Evolutionary conservation across 2,329 filamentous ascomycete genomes (phyloP), one percentile per base, ranked within the genome.

Genomic region (Trichoderma sp.): DNA sequence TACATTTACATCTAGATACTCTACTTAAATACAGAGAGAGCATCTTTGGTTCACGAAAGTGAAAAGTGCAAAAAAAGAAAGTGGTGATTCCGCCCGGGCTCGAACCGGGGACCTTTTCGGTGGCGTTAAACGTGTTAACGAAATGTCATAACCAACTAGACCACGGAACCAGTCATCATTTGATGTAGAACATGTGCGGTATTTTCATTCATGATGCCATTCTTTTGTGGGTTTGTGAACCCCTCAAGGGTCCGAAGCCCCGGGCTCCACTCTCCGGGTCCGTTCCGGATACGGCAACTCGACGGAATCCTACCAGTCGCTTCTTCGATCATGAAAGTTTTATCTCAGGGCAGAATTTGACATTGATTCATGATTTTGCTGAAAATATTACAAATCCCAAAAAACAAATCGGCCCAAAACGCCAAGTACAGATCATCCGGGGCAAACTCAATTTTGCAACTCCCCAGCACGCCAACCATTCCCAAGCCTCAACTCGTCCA

Each of bases 91-190:
- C 77, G 78, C 79, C 79, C 79, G 79, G 79, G 79, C 78, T 80
- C 71, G 79, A 80, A 80, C 79, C 78, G 79, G 79, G 79, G 79
- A 80, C 79, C 79, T 78, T 80, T 78, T 80, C 78, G 78, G 79
- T 80, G 79, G 75, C 64, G 75, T 76, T 53, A 75, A 75, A 38
- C 38, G 21, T 76, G 75, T 80, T 80, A 80, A 77, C 78, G 78
- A 80, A 78, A 79, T 78, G 77, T 78, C 78, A 80, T 80, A 75
- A 80, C 79, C 79, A 80, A 79, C 79, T 80, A 80, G 79, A 80
- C 79, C 78, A 80, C 79, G 77, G 75, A 79, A 80, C 77, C 78
- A 73, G 41, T 16, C 6, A 2, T n/a, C 1, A n/a, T 41, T 64
- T 11, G 59, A 38, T 75, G 31, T 0, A 6, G 4, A 3, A 7